Base-by-base conservation (phyloP, 1,284 basidiomycete genomes). In the Trichosporon inkin region DNA sequence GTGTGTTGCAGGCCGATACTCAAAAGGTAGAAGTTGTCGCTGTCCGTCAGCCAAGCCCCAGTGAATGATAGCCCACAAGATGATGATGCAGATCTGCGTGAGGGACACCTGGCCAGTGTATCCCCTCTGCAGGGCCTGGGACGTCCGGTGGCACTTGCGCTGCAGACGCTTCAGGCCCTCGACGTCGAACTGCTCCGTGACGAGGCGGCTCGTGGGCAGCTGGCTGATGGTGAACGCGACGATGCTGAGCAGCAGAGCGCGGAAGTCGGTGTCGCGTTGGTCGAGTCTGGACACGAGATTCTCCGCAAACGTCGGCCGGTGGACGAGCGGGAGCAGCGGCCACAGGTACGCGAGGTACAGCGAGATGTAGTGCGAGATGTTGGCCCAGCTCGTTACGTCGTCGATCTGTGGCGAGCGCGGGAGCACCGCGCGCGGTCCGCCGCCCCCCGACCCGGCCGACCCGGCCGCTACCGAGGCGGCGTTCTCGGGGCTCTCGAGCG, bases 191-290 rank as follows among this genome's bases (percentile, higher is more conserved):
- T 70, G 67, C 10, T 75, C 74, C 28, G 67, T 73, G 14, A 75
- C 67, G 41, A 79, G 67, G 11, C 74, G 69, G 10, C 64, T 68
- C 0, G 73, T 75, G 19, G 77, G 77, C 1, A 77, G 65, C 56
- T 79, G 77, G 0, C 73, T 76, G 22, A 79, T 78, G 28, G 76
- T 75, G 62, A 76, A 78, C 14, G 75, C 74, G 39, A 78, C 76
- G 3, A 79, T 72, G 56, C 72, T 74, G 19, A 79, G 62, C 10
- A 79, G 61, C 11, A 79, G 61, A 0, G 77, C 76, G 22, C 76
- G 68, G 55, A 79, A 79, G 56, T 78, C 74, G 28, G 67, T 71
- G 60, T 79, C 77, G 20, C 68, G 53, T 52, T 69, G 58, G 64
- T 79, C 77, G 49, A 73, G 60, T 38, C 77, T 64, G 19, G 74